Evolutionary conservation across 2,329 filamentous ascomycete species (phyloP).

Genomic region (Colletotrichum echinochloae): DNA sequence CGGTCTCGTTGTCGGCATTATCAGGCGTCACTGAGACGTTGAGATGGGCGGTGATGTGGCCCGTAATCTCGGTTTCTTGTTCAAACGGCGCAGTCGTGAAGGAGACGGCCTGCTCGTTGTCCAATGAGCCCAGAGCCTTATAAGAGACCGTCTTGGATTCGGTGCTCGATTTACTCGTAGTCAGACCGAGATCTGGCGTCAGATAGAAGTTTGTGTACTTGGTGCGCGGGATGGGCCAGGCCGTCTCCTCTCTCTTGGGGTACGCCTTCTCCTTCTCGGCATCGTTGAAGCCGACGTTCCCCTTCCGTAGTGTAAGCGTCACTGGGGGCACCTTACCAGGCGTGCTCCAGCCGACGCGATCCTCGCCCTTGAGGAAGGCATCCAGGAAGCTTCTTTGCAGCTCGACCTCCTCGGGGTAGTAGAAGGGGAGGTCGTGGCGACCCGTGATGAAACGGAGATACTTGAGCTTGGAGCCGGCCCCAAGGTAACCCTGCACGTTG

Average conservation of each 20-base stretch:
- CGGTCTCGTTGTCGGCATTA: conserved; percentile 54
- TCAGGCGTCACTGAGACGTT: conserved; percentile 72
- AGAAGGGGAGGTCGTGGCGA: conserved; percentile 79
- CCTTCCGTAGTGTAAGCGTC: conserved; percentile 71
- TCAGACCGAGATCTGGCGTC: conserved; percentile 59
- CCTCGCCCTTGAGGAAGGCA: conserved; percentile 77
- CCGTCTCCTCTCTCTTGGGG: conserved; percentile 65
- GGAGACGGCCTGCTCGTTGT: conserved; percentile 65
- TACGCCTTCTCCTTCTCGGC: conserved; percentile 69
- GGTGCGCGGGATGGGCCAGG: conserved; percentile 77
- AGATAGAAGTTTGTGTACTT: conserved; percentile 73
- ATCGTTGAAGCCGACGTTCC: conserved; percentile 75
- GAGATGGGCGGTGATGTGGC: conserved; percentile 73
- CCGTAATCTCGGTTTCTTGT: conserved; percentile 76
- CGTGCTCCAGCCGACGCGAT: conserved; percentile 69
- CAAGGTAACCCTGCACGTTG: conserved; percentile 73
- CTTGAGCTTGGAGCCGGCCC: conserved; percentile 75
- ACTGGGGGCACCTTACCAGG: conserved; percentile 71
- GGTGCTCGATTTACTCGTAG: conserved; percentile 45
- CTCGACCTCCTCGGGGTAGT: conserved; percentile 76
- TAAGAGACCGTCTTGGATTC: conserved; percentile 60
- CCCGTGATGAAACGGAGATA: conserved; percentile 78
- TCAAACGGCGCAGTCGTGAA: conserved; percentile 70
- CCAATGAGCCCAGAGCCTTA: conserved; percentile 67
- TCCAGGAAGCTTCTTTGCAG: conserved; percentile 76